phyloP scores from a whole-genome alignment of 225 moss, liverwort and hornwort species.

The Marchantia paleacea region DNA sequence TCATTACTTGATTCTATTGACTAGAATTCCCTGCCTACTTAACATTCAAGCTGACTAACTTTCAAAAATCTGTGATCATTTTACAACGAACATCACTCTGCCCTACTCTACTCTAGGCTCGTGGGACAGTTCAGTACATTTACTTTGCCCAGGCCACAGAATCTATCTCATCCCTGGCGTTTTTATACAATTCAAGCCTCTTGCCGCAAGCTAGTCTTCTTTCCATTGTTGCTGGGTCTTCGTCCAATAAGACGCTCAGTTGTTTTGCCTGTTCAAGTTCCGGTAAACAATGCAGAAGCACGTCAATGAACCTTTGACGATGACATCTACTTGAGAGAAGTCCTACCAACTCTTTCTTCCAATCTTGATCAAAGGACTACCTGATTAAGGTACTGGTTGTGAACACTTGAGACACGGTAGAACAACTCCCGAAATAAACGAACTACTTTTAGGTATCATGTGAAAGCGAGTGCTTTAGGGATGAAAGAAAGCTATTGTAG shows the following conservation, averaged over 20 bases:
- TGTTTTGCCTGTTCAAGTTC: slow-evolving; percentile 32
- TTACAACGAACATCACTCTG: background rate
- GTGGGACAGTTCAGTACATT: background rate
- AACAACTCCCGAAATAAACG: background rate
- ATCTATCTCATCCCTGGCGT: slow-evolving; percentile 53
- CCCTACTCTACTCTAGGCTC: background rate
- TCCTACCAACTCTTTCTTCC: background rate
- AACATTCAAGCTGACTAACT: background rate
- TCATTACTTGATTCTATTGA: background rate
- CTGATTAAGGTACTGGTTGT: background rate
- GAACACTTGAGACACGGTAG: background rate
- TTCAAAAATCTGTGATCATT: slow-evolving; percentile 5
- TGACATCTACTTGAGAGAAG: no score
- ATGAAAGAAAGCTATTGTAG: background rate
- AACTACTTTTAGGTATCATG: background rate
- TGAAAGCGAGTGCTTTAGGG: background rate
- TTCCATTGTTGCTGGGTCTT: slow-evolving; percentile 51
- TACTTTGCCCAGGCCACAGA: slow-evolving; percentile 52
- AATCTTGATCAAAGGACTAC: background rate
- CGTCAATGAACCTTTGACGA: background rate
- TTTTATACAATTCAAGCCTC: slow-evolving; percentile 53
- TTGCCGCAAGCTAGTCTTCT: slow-evolving; percentile 43
- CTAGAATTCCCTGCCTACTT: background rate
- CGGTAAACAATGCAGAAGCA: background rate
- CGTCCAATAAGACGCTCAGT: slow-evolving; percentile 41